These are phyloP conservation scores for Mortierella sp. DNA, from an alignment of 371 early-diverging fungal genomes.

Conservation along the genomic window DNA sequence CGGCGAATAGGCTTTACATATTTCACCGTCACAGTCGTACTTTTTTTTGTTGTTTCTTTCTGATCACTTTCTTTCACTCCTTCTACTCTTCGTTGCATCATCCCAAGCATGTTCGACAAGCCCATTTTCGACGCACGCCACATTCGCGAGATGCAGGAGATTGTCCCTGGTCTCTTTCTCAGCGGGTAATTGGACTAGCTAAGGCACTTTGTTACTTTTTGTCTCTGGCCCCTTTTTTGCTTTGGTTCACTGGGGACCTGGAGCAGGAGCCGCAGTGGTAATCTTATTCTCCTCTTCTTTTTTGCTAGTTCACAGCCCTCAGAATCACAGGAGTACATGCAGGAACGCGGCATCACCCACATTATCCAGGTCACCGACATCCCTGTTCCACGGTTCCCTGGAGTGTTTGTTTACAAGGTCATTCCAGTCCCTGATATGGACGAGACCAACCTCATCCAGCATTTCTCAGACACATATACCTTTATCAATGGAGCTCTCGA, in stretches of 20 bases:
- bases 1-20: no score
- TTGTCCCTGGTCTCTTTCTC: slow-evolving; percentile 60
- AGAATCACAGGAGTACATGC: slow-evolving; percentile 50
- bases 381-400: slow-evolving; percentile 52
- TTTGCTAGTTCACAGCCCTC: slow-evolving; percentile 10
- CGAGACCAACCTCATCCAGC: slow-evolving; percentile 75
- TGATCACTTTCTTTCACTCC: background rate
- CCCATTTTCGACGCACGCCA: slow-evolving; percentile 8
- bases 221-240: background rate
- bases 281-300: background rate
- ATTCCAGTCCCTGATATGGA: slow-evolving; percentile 73
- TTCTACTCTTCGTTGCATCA: slow-evolving; percentile 2
- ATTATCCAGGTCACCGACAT: slow-evolving; percentile 61
- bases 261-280: background rate
- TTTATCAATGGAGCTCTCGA: slow-evolving; percentile 69
- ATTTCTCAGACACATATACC: slow-evolving; percentile 71
- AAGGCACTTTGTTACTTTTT: background rate
- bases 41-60: slow-evolving; percentile 8
- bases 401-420: slow-evolving; percentile 65
- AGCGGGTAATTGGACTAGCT: slow-evolving; percentile 54
- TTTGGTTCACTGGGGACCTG: no score
- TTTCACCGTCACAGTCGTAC: no score
- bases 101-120: background rate
- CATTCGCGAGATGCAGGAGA: slow-evolving; percentile 54
- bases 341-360: slow-evolving; percentile 70